Conservation (phyloP, 23 red algal genomes). For the Pyropia yezoensis region DNA sequence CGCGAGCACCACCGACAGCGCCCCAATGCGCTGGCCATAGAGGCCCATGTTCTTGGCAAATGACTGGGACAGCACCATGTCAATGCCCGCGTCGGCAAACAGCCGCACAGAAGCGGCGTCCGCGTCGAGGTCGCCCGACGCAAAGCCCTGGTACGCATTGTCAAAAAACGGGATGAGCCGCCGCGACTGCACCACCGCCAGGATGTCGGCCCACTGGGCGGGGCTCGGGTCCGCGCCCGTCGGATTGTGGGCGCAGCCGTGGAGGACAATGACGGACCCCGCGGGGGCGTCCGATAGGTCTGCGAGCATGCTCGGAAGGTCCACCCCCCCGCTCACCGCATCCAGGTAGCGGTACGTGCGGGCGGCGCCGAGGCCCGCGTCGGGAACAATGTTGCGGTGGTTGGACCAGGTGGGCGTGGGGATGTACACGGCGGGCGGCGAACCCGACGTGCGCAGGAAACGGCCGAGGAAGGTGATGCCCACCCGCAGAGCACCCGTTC, state of each 20-base stretch:
- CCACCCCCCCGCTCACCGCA: conserved; percentile 49
- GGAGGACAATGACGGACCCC: conserved; percentile 83
- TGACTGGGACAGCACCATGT: conserved; percentile 80
- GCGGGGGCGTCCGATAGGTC: conserved; percentile 54
- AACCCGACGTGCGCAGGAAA: conserved; percentile 18
- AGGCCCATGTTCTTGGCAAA: conserved; percentile 98
- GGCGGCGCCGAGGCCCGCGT: conserved; percentile 33
- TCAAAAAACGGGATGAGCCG: conserved; percentile 86
- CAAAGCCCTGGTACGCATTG: conserved; percentile 96
- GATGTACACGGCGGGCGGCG: conserved; percentile 38
- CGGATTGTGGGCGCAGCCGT: conserved; percentile 97
- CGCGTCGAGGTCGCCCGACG: conserved; percentile 58
- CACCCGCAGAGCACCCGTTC: conserved; percentile 77
- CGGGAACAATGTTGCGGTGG: conserved; percentile 69
- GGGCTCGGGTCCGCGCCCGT: conserved; percentile 79
- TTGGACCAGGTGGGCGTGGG: conserved; percentile 85
- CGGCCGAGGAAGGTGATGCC: conserved; percentile 52
- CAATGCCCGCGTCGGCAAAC: conserved; percentile 73
- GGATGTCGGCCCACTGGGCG: conserved; percentile 48
- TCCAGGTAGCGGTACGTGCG: conserved; percentile 75
- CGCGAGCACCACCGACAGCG: conserved; percentile 42
- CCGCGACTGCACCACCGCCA: conserved; percentile 25
- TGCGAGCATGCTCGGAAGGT: conserved; percentile 42
- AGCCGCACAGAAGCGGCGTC: conserved; percentile 53
- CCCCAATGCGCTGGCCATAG: conserved; percentile 90